Evolutionary conservation across 768 basidiomycete species (phyloP).

Genomic region (Cystobasidium tubakii): DNA sequence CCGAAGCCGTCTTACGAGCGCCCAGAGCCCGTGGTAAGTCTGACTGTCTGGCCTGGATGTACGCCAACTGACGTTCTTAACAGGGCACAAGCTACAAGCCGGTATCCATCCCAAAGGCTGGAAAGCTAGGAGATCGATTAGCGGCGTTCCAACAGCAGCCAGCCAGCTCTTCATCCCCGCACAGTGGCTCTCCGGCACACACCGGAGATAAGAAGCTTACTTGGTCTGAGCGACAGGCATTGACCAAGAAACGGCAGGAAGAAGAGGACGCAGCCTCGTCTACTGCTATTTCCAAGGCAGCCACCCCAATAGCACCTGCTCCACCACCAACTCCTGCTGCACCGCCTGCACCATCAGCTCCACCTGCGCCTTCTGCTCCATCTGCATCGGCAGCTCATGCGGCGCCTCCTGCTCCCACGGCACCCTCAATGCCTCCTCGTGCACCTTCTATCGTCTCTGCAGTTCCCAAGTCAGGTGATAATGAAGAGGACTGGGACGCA

Average conservation of each 20-base stretch:
- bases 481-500: conserved; percentile 9
- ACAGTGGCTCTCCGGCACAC: conserved; percentile 1
- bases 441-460: conserved; percentile 35
- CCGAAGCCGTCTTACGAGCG: conserved; percentile 26
- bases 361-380: conserved; percentile 49
- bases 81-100: conserved; percentile 74
- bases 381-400: conserved; percentile 47
- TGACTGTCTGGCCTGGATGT: not conserved
- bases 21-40: conserved; percentile 34
- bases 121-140: conserved; percentile 77
- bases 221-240: conserved; percentile 86
- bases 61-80: conserved; percentile 21
- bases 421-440: conserved; percentile 50
- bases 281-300: conserved; percentile 26
- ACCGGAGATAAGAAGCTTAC: conserved; percentile 69
- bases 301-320: not conserved
- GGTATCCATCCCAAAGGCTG: conserved; percentile 74
- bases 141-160: conserved; percentile 50
- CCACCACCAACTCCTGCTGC: not conserved
- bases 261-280: conserved; percentile 56
- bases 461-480: not conserved
- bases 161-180: conserved; percentile 34
- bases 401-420: conserved; percentile 52
- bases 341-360: conserved; percentile 50
- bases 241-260: conserved; percentile 77